These are phyloP conservation scores for Diddensiella transvaalensis DNA, from an alignment of 805 yeast genomes.

Conservation along the genomic window DNA sequence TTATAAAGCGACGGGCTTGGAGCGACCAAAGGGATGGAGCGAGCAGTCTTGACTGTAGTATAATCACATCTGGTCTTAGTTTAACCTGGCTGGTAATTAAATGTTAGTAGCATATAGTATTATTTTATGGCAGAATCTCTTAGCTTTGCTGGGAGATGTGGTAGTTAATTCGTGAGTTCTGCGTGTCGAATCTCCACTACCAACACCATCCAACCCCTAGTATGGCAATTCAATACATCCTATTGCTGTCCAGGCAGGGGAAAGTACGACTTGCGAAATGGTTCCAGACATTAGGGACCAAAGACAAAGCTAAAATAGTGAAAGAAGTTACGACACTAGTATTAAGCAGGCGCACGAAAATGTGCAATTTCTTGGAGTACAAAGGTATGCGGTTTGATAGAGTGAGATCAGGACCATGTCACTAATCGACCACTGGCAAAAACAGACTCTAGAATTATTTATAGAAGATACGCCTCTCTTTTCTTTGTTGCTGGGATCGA, in stretches of 20 bases:
- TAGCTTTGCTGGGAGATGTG: too few relatives aligned
- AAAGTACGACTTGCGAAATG: slow-evolving; percentile 90
- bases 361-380: slow-evolving; percentile 93
- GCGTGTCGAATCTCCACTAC: too few relatives aligned
- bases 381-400: slow-evolving; percentile 39
- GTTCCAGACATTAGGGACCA: slow-evolving; percentile 80
- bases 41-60: slow-evolving; percentile 40
- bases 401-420: neutral
- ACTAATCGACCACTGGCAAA: slow-evolving; percentile 1
- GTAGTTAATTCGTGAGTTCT: too few relatives aligned
- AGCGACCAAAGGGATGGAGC: slow-evolving; percentile 33
- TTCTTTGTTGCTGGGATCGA: slow-evolving; percentile 88
- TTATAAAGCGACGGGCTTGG: slow-evolving; percentile 30
- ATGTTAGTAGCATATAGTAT: too few relatives aligned
- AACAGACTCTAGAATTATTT: slow-evolving; percentile 80
- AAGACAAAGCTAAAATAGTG: slow-evolving; percentile 78
- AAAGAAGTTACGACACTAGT: slow-evolving; percentile 84
- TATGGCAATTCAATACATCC: slow-evolving; percentile 76
- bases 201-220: slow-evolving; percentile 26
- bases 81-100: too few relatives aligned
- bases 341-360: slow-evolving; percentile 79
- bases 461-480: slow-evolving; percentile 88
- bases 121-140: too few relatives aligned
- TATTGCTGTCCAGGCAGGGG: slow-evolving; percentile 89
- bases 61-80: too few relatives aligned